Conservation (phyloP, 1,139 yeast species). For the Tardiomyces depauwii region DNA sequence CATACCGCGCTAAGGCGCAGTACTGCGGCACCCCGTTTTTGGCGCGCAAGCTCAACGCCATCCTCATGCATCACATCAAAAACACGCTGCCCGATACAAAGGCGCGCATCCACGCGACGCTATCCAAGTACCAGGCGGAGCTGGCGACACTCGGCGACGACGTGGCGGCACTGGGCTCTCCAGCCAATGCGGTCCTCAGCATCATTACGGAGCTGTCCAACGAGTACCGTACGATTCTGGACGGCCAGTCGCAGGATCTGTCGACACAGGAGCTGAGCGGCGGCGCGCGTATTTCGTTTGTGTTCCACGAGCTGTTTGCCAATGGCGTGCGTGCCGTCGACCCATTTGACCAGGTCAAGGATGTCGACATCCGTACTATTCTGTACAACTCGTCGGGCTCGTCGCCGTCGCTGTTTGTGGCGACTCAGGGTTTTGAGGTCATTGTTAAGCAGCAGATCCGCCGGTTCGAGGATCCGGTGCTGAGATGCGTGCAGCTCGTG, state of each 20-base stretch:
- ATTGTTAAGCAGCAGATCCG: constrained; percentile 90
- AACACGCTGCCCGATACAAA: constrained; percentile 92
- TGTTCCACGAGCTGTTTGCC: constrained; percentile 90
- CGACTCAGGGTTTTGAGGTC: constrained; percentile 95
- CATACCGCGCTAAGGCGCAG: constrained; percentile 87
- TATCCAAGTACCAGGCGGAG: constrained; percentile 80
- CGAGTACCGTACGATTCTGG: constrained; percentile 83
- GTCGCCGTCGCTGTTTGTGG: constrained; percentile 95
- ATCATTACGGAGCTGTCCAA: constrained; percentile 89
- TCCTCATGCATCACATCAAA: constrained; percentile 83
- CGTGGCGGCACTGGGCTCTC: constrained; percentile 68
- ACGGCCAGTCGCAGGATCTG: constrained; percentile 91
- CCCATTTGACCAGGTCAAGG: constrained; percentile 96
- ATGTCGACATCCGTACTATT: constrained; percentile 92
- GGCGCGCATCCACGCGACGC: constrained; percentile 75
- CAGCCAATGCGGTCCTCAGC: constrained; percentile 79
- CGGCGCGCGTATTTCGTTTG: constrained; percentile 97
- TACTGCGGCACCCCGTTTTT: constrained; percentile 93
- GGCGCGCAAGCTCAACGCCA: constrained; percentile 83
- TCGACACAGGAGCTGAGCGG: constrained; percentile 81
- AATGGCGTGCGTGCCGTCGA: constrained; percentile 89
- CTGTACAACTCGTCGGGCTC: constrained; percentile 94
- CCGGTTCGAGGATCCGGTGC: constrained; percentile 89
- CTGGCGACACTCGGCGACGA: constrained; percentile 58
- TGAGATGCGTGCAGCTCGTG: constrained; percentile 80